A percentile compares a stretch with the other conserved stretches of the same genome.
Conservation (phyloP, 2,329 filamentous ascomycete genomes). For the Pseudocercospora crystallina region DNA sequence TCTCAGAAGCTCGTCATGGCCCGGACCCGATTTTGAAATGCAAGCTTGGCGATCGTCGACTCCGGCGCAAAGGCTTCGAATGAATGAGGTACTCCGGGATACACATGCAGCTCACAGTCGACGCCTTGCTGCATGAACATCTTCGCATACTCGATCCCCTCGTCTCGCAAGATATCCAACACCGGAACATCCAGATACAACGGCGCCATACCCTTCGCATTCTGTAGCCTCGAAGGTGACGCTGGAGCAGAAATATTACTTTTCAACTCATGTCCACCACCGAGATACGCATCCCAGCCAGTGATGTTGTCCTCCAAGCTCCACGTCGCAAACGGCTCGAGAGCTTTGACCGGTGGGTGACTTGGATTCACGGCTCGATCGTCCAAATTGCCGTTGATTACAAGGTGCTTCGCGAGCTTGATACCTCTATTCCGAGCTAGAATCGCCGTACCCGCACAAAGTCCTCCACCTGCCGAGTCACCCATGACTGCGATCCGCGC, state of each 20-base stretch:
- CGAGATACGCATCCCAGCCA: conserved; percentile 45
- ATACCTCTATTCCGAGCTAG: too few relatives aligned
- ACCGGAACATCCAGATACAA: conserved; percentile 45
- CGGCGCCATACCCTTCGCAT: conserved; percentile 38
- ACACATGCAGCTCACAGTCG: conserved; percentile 45
- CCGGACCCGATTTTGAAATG: conserved; percentile 5
- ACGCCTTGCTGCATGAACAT: conserved; percentile 43
- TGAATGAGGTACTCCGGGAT: conserved; percentile 44
- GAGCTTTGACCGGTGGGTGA: conserved; percentile 30
- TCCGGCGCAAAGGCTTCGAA: conserved; percentile 35
- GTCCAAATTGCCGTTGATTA: conserved; percentile 34
- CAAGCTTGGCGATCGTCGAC: conserved; percentile 12
- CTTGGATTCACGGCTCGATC: conserved; percentile 35
- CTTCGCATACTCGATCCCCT: conserved; percentile 41
- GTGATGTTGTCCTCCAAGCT: conserved; percentile 38
- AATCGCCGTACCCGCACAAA: background rate
- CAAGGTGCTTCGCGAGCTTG: too few relatives aligned
- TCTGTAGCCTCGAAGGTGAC: conserved; percentile 20
- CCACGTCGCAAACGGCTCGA: conserved; percentile 39
- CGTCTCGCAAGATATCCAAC: conserved; percentile 46
- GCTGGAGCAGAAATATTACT: background rate
- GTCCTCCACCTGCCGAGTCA: conserved; percentile 13
- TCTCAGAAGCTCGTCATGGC: background rate
- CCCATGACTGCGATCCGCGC: conserved; percentile 10
- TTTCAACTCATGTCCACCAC: conserved; percentile 14